Evolutionary conservation across 2,329 filamentous ascomycete genomes (phyloP), one percentile per base, ranked within the genome.

Genomic region (Fusarium sp.): DNA sequence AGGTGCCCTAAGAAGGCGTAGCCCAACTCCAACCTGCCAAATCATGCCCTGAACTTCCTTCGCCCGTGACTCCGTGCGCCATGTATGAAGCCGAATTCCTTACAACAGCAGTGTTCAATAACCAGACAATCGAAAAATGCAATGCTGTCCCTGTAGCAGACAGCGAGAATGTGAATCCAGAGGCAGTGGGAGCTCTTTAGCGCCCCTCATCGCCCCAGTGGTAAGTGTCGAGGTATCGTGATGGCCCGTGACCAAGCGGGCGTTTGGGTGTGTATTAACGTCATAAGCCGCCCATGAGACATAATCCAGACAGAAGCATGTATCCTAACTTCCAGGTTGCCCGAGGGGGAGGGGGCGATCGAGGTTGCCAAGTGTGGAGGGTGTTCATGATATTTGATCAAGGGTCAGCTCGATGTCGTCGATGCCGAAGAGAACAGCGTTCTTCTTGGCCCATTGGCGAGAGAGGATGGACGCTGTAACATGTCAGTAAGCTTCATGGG

Each of bases 371-470:
- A 58, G 69, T 64, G 71, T 74, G 54, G 27, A 48, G 48, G 43
- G 39, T 67, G 65, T 63, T 77, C 76, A 76, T 83, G 78, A 81
- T 81, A 83, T 79, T 74, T 90, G 85, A 70, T 90, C 88, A 68
- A 90, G 83, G 52, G 85, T 84, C 63, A 88, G 77, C 52, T 87
- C 81, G 27, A 84, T 84, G 69, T 90, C 86, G 31, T 81, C 81
- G 70, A 92, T 86, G 71, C 88, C 89, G 69, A 91, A 91, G 62
- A 86, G 80, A 31, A 82, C 79, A 5, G 90, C 90, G 77, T 94
- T 93, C 83, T 93, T 93, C 88, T 97, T 98, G 67, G 95, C 95
- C 97, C 97, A 99, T 80, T 94, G 91, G 78, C 96, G 94, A 39
- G 95, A 94, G 71, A 97, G 88, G 79, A 98, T 95, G 29, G 96